Percentiles rank a stretch among this genome's conserved stretches.
Evolutionary conservation across 768 basidiomycete species (phyloP).

Genomic region (Lactarius psammicola): DNA sequence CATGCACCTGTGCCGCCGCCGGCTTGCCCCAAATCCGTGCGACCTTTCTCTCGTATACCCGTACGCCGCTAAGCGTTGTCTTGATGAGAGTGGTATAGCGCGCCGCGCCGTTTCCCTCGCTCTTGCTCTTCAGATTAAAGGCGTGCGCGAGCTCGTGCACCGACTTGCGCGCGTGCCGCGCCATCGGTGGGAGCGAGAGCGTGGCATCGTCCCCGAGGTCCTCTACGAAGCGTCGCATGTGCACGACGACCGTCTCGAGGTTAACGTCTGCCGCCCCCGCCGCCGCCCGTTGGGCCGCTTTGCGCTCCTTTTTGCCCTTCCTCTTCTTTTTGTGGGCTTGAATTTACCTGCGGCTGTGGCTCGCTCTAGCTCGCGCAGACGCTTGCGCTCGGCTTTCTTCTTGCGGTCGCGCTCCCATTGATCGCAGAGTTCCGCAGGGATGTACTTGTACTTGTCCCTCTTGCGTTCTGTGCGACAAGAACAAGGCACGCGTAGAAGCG

Average conservation of each 20-base stretch:
- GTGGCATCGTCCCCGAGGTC: too few species aligned
- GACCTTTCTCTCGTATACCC: slow-evolving; percentile 62
- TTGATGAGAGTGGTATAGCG: slow-evolving; percentile 78
- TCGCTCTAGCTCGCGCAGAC: slow-evolving; percentile 54
- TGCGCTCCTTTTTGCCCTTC: slow-evolving; percentile 65
- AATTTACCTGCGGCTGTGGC: slow-evolving; percentile 56
- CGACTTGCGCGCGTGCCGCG: slow-evolving; percentile 61
- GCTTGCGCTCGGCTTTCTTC: slow-evolving; percentile 79
- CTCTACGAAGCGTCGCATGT: slow-evolving; percentile 68
- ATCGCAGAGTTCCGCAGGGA: too few species aligned
- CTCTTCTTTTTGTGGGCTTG: slow-evolving; percentile 54
- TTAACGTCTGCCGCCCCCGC: slow-evolving; percentile 45
- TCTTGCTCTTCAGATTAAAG: slow-evolving; percentile 78
- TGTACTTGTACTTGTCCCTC: too few species aligned
- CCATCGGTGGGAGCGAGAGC: slow-evolving; percentile 77
- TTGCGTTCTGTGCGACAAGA: slow-evolving; percentile 36
- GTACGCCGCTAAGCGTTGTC: slow-evolving; percentile 56
- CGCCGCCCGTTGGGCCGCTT: slow-evolving; percentile 37
- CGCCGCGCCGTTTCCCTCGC: slow-evolving; percentile 63
- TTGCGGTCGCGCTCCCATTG: too few species aligned
- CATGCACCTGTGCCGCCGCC: too few species aligned
- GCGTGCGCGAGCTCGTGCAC: slow-evolving; percentile 79
- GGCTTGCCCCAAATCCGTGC: slow-evolving; percentile 39
- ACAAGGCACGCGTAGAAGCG: neutral
- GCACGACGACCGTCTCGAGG: slow-evolving; percentile 51